phyloP scores from a whole-genome alignment of 2,329 filamentous ascomycete genomes.

The Setomelanomma holmii region DNA sequence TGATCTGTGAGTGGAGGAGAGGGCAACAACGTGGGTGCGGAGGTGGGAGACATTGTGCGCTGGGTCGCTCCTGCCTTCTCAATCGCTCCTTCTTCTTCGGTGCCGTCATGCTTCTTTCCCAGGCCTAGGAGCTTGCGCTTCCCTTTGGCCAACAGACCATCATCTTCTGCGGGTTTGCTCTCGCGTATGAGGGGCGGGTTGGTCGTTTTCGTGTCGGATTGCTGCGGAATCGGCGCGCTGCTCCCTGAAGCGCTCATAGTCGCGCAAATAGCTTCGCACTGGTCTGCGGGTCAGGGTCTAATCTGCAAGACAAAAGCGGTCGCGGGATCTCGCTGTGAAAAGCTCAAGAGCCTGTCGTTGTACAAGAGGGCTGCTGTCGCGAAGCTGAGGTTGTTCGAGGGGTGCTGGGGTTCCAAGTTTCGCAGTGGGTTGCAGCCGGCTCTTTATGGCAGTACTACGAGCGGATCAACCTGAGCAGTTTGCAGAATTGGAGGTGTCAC shows the following conservation, averaged over 20 bases:
- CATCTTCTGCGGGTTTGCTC: conserved; percentile 31
- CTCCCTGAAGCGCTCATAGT: conserved; percentile 17
- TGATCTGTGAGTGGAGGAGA: conserved; percentile 43
- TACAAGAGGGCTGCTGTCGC: not conserved
- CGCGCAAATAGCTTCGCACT: not conserved
- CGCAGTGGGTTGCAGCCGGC: conserved; percentile 5
- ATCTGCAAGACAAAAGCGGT: too few relatives aligned
- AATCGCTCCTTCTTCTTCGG: conserved; percentile 14
- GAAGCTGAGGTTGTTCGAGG: conserved; percentile 7
- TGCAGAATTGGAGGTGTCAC: not conserved
- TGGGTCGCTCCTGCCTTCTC: conserved; percentile 13
- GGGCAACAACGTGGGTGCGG: conserved; percentile 34
- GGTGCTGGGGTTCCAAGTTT: conserved; percentile 3
- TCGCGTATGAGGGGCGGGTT: conserved; percentile 25
- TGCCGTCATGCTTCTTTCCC: conserved; percentile 44
- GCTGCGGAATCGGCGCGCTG: conserved; percentile 10
- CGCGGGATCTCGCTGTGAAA: too few relatives aligned
- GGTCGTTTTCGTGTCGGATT: conserved; percentile 19
- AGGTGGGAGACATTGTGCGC: conserved; percentile 26
- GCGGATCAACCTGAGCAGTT: not conserved
- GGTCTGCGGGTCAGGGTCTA: not conserved
- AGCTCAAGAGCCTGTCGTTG: too few relatives aligned
- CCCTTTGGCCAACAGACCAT: conserved; percentile 39
- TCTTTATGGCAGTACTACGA: conserved; percentile 2
- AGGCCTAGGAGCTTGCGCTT: conserved; percentile 48